Percentiles rank a stretch among this genome's conserved stretches.
These are phyloP conservation scores for Tagetes patula DNA, from an alignment of 129 eudicot species.

Conservation along the genomic window DNA sequence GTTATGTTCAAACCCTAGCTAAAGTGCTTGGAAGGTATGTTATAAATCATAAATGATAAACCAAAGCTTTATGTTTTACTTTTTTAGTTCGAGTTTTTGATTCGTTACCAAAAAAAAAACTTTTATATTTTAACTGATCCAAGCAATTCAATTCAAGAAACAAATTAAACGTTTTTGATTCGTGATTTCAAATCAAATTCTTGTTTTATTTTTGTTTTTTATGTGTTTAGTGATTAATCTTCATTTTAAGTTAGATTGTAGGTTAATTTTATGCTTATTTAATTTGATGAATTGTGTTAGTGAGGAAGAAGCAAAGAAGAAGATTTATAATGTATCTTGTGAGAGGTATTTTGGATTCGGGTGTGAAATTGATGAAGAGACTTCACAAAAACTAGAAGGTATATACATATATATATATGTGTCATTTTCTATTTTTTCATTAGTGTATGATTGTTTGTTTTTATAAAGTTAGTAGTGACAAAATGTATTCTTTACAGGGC, in stretches of 20 bases:
- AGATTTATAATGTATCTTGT: conserved; percentile 94
- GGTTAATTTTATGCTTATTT: neutral
- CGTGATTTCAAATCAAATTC: too few relatives aligned
- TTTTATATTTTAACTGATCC: too few relatives aligned
- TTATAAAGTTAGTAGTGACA: neutral
- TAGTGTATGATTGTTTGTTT: neutral
- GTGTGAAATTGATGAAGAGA: conserved; percentile 92
- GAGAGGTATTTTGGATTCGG: conserved; percentile 97
- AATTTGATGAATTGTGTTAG: conserved; percentile 30
- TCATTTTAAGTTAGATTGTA: neutral
- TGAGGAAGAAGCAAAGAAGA: conserved; percentile 90
- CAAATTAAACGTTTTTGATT: too few relatives aligned
- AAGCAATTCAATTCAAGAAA: too few relatives aligned
- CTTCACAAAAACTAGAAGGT: conserved; percentile 97
- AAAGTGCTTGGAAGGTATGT: conserved; percentile 75
- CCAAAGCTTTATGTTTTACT: neutral
- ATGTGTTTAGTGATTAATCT: too few relatives aligned
- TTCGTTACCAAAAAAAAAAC: too few relatives aligned
- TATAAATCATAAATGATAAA: neutral
- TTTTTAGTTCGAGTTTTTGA: neutral
- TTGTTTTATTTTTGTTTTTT: too few relatives aligned
- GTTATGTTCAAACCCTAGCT: conserved; percentile 79
- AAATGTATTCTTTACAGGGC: conserved; percentile 41
- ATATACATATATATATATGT: neutral
- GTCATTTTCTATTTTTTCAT: neutral